These are phyloP conservation scores for Botryosphaeria dothidea DNA, from an alignment of 2,329 filamentous ascomycete species.

Conservation along the genomic window DNA sequence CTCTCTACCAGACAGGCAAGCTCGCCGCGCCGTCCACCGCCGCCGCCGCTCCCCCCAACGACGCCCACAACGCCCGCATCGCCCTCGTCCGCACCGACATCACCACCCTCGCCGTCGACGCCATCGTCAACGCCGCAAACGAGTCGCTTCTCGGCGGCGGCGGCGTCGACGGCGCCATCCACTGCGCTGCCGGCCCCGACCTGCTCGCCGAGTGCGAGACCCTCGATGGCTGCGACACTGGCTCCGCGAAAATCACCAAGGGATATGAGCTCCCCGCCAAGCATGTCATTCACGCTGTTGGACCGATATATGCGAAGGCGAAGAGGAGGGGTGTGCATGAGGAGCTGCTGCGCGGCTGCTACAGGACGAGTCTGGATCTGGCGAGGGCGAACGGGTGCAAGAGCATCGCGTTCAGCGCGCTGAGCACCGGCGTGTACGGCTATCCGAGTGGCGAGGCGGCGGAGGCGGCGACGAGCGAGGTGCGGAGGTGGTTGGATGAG, in stretches of 20 bases:
- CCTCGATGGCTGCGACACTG: conserved; percentile 73
- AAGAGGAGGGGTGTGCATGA: conserved; percentile 41
- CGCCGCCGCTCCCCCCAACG: conserved; percentile 39
- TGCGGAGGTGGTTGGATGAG: conserved; percentile 56
- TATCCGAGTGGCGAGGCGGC: conserved; percentile 78
- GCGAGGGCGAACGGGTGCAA: conserved; percentile 66
- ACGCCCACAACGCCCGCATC: conserved; percentile 69
- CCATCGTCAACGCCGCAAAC: conserved; percentile 95
- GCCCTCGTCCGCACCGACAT: conserved; percentile 76
- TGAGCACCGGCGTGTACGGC: conserved; percentile 89
- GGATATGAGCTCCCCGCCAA: conserved; percentile 75
- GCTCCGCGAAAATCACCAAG: conserved; percentile 77
- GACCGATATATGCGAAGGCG: conserved; percentile 68
- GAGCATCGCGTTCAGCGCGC: conserved; percentile 77
- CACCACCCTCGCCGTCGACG: conserved; percentile 73
- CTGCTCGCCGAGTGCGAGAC: conserved; percentile 71
- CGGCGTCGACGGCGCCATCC: conserved; percentile 79
- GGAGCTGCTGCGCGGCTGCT: conserved; percentile 62
- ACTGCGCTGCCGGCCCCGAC: conserved; percentile 71
- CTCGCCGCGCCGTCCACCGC: conserved; percentile 45
- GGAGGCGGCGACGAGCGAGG: conserved; percentile 65
- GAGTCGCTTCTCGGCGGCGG: conserved; percentile 75
- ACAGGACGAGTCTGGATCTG: conserved; percentile 69
- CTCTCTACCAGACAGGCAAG: conserved; percentile 25
- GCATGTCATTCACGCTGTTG: conserved; percentile 87